A percentile compares a stretch with the other conserved stretches of the same genome.
phyloP scores from a whole-genome alignment of 2,329 filamentous ascomycete genomes.

The Xylariaceae sp. region DNA sequence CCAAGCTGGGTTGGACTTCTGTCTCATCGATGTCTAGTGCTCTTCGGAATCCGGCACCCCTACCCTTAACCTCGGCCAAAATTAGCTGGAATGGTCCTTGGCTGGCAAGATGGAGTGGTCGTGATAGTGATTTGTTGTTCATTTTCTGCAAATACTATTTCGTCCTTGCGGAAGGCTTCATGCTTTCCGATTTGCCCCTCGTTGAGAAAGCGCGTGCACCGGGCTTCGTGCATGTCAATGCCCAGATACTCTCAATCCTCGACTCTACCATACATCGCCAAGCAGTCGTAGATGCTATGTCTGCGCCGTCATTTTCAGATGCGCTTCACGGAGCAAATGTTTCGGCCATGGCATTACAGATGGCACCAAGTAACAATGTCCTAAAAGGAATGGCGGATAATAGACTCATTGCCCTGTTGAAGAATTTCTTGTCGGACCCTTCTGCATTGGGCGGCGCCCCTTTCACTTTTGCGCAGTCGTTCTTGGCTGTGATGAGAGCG shows the following conservation, averaged over 20 bases:
- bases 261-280: constrained; percentile 82
- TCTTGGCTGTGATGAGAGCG: constrained; percentile 68
- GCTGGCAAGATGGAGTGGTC: constrained; percentile 79
- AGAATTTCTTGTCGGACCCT: constrained; percentile 65
- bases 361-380: constrained; percentile 62
- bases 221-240: constrained; percentile 74
- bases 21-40: constrained; percentile 46
- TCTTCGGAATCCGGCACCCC: constrained; percentile 61
- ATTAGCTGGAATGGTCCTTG: constrained; percentile 85
- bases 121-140: constrained; percentile 85
- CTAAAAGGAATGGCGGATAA: constrained; percentile 85
- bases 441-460: constrained; percentile 44
- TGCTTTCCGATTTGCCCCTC: constrained; percentile 52
- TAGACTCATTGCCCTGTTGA: constrained; percentile 73
- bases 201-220: constrained; percentile 62
- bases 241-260: constrained; percentile 72
- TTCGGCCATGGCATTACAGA: constrained; percentile 57
- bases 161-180: constrained; percentile 69
- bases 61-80: constrained; percentile 64
- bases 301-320: constrained; percentile 43
- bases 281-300: constrained; percentile 46
- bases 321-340: constrained; percentile 57
- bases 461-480: constrained; percentile 71
- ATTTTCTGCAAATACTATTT: constrained; percentile 88
- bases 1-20: constrained; percentile 54